Conservation (phyloP, 331 rosid genomes). For the Telfairia occidentalis region DNA sequence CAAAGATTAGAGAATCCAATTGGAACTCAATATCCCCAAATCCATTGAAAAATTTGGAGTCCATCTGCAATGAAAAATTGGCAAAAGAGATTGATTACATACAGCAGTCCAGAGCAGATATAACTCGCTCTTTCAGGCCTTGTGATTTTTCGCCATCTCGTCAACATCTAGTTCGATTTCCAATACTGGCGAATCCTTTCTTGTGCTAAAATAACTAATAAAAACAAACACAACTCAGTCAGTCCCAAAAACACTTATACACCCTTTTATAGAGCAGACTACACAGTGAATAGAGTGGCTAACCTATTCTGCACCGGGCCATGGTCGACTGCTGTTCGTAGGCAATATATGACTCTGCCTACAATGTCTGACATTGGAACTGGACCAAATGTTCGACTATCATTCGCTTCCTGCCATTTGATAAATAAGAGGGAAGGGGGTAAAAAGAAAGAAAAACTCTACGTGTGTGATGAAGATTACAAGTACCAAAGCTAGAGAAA, state of each 20-base stretch:
- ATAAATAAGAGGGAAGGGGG: neutral
- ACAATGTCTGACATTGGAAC: slow-evolving; percentile 68
- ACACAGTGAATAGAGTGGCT: slow-evolving; percentile 11
- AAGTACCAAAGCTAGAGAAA: neutral
- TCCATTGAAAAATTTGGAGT: slow-evolving; percentile 9
- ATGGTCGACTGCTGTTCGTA: slow-evolving; percentile 85
- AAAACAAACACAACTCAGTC: slow-evolving; percentile 17
- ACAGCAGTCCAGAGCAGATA: slow-evolving; percentile 23
- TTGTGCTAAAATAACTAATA: slow-evolving; percentile 54
- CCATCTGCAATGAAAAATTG: slow-evolving; percentile 7
- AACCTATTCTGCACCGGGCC: slow-evolving; percentile 90
- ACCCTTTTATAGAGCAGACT: neutral
- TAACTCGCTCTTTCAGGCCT: slow-evolving; percentile 24
- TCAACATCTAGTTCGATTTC: slow-evolving; percentile 77
- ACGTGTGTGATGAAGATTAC: neutral
- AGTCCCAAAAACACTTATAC: neutral
- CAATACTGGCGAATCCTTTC: slow-evolving; percentile 55
- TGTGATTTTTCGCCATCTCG: slow-evolving; percentile 80
- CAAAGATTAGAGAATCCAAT: neutral
- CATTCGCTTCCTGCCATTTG: slow-evolving; percentile 70
- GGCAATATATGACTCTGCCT: slow-evolving; percentile 87
- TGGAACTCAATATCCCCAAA: slow-evolving; percentile 7
- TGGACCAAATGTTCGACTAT: slow-evolving; percentile 90
- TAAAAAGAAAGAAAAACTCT: neutral
- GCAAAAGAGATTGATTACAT: slow-evolving; percentile 12